Conservation (phyloP, 2,329 filamentous ascomycete genomes). For the Bipolaris bicolor region DNA sequence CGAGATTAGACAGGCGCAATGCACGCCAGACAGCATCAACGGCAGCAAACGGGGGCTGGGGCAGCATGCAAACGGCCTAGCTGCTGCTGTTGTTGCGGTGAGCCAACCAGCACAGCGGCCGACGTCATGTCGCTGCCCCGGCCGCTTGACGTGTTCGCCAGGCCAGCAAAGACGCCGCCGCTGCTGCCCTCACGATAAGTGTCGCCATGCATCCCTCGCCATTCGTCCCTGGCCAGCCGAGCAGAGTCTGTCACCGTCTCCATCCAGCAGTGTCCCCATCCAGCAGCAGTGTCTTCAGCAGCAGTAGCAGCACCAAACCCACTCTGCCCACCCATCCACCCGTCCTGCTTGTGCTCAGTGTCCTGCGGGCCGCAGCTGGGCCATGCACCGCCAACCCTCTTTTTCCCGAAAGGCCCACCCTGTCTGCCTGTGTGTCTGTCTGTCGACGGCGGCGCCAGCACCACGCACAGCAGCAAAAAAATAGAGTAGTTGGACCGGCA, state of each 20-base stretch:
- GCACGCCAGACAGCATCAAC: neutral
- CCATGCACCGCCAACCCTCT: slow-evolving; percentile 5
- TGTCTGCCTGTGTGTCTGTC: neutral
- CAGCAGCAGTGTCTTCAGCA: too few species aligned
- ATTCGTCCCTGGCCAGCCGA: neutral
- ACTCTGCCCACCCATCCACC: neutral
- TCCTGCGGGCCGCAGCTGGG: slow-evolving; percentile 10
- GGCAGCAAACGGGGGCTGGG: neutral
- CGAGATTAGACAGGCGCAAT: neutral
- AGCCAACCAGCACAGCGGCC: slow-evolving; percentile 8
- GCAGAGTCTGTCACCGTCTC: too few species aligned
- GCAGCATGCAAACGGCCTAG: neutral
- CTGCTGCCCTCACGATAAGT: slow-evolving; percentile 5
- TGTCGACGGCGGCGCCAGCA: neutral
- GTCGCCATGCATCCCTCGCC: neutral
- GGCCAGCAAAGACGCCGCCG: slow-evolving; percentile 9
- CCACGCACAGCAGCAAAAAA: neutral
- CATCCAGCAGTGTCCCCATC: too few species aligned
- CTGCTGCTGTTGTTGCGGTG: slow-evolving; percentile 1
- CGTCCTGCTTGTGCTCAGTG: neutral
- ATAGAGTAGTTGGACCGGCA: neutral
- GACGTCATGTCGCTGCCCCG: slow-evolving; percentile 10
- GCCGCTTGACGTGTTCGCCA: slow-evolving; percentile 11
- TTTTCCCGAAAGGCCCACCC: neutral
- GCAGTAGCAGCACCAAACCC: neutral